Percentiles rank a stretch among this genome's conserved stretches.
Conservation (phyloP, 2,329 filamentous ascomycete species). For the Pseudogymnoascus sp. region DNA sequence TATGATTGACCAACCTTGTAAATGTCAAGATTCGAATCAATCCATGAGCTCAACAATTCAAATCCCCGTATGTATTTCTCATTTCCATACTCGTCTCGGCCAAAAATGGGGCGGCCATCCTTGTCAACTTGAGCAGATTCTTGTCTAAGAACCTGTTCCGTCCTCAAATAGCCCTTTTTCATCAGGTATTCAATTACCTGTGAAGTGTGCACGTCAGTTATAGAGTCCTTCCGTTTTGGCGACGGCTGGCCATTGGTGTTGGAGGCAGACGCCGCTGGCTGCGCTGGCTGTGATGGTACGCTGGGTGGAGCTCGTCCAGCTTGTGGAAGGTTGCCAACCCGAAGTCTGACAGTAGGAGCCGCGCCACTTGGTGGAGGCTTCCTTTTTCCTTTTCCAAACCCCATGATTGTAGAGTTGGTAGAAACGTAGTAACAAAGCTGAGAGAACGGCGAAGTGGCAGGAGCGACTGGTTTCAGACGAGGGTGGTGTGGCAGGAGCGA, state of each 20-base stretch:
- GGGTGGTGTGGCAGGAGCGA: not conserved
- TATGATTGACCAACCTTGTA: slow-evolving; percentile 65
- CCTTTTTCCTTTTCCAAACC: not conserved
- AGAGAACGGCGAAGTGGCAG: not conserved
- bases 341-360: not conserved
- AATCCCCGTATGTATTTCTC: slow-evolving; percentile 73
- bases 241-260: not conserved
- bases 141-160: slow-evolving; percentile 84
- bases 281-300: not conserved
- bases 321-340: not conserved
- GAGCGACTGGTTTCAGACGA: not conserved
- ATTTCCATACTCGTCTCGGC: slow-evolving; percentile 58
- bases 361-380: not conserved
- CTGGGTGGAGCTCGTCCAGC: not conserved
- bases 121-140: slow-evolving; percentile 80
- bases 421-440: not conserved
- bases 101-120: slow-evolving; percentile 68
- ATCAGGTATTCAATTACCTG: slow-evolving; percentile 89
- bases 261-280: not conserved
- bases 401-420: not conserved
- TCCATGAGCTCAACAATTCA: slow-evolving; percentile 69
- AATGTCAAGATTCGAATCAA: slow-evolving; percentile 85
- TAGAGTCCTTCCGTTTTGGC: not conserved
- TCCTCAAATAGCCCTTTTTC: slow-evolving; percentile 89
- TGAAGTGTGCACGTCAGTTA: not conserved